Base-by-base conservation (phyloP, 2,329 filamentous ascomycete species). In the Talaromyces piceae region DNA sequence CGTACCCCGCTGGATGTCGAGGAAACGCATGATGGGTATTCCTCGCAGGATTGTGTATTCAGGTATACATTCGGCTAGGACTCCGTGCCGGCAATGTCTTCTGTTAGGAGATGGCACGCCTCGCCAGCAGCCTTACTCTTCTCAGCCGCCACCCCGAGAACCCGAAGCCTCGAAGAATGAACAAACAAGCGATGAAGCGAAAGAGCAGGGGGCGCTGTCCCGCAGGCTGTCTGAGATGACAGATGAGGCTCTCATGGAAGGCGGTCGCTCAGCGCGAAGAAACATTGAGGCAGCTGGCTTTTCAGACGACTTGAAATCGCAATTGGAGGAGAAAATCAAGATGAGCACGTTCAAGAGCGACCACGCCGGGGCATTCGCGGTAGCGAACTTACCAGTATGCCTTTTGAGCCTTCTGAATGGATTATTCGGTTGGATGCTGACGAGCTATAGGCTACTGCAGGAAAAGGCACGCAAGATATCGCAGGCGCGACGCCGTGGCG, bases 401-500 rank as follows among this genome's bases (percentile, higher is more conserved):
- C 26, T 31, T 20, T 48, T 37, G 8, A 23, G 7, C 18, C 30
- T 20, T 5, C 5, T 23, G 2, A 26, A 26, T 26, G 12, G 18
- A 6, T 12, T n/a, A 5, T 8, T 6, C 3, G 12, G 11, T 16
- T 12, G 22, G 20, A 25, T 23, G 12, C 6, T 47, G 26, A 43
- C 28, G 20, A 26, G 26, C 4, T 16, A 23, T 30, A 31, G 72
- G 64, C 77, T 3, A 77, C 79, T n/a, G 83, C 86, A 11, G 84
- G 86, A 13, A 76, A 77, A 58, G 85, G 84, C 11, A 86, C 85
- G 2, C 77, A 82, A 54, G 80, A 85, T 46, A 79, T 83, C 30
- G 88, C 88, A 1, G 75, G 78, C 0, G 81, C 83, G 5, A 71
- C 78, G 52, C 78, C 86, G 1, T 98, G 93, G 93, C 82, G 79